Base-by-base conservation (phyloP, 2,329 filamentous ascomycete genomes). In the Hypoxylon sp. region DNA sequence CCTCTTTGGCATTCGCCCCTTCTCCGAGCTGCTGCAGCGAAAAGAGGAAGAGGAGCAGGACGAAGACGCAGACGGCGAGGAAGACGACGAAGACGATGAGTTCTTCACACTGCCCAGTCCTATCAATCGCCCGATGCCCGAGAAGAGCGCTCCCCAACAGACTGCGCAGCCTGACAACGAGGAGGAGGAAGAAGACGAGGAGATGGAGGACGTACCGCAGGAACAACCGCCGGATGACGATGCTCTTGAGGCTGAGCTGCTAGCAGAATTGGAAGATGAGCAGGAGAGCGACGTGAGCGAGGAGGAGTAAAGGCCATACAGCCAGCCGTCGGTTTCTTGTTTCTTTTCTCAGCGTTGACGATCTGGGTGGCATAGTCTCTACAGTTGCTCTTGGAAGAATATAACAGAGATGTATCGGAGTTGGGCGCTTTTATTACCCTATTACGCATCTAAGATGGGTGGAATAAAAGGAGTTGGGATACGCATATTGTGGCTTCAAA, bases 91-190 rank as follows among this genome's bases (percentile, higher is more conserved):
- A 23, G 71, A 74, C 46, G 70, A 73, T 21, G 76, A 75, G 53
- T 69, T 73, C 59, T 81, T 85, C 53, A 81, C 81, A 69, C 70
- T 85, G 24, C 81, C 81, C 3, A 85, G 82, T 58, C 83, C 83
- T 0, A 78, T 82, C 37, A 81, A 80, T 63, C 69, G 73, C 48
- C 70, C 74, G 48, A 65, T 67, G 50, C 64, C 66, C 47, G 52
- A 66, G 35, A 66, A 68, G 48, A 66, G 67, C 27, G 40, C 23
- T 43, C 18, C 63, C 38, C 54, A 47, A 50, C 66, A 65, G 7
- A 51, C 41, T 21, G 48, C 57, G 35, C 62, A 72, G 29, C 63
- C 67, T 21, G 70, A 75, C 46, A 59, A 62, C 21, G 65, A 67
- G 7, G 75, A 71, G 3, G 77, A 78, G 50, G 71, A 70, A 48